Conservation (phyloP, 2,329 filamentous ascomycete species). For the Tolypocladium cylindrosporum region DNA sequence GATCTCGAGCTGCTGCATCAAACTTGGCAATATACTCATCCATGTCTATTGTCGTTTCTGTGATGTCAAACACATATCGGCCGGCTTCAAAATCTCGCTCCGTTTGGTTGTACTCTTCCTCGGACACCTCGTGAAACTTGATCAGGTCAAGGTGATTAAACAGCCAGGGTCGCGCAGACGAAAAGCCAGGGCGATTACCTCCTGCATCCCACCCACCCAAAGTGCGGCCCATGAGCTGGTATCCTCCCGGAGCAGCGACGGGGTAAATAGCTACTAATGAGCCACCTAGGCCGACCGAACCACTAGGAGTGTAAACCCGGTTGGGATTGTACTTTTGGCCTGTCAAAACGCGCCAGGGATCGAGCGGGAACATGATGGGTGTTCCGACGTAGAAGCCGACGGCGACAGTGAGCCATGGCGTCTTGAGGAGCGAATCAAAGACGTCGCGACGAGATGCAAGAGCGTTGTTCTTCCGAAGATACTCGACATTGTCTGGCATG, state of each 20-base stretch:
- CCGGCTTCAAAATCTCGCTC: slow-evolving; percentile 18
- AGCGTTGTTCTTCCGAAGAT: too few relatives aligned
- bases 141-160: slow-evolving; percentile 24
- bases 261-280: slow-evolving; percentile 25
- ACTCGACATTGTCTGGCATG: too few relatives aligned
- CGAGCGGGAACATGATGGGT: slow-evolving; percentile 17
- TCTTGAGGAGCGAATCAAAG: too few relatives aligned
- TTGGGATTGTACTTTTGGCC: slow-evolving; percentile 23
- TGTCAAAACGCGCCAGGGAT: slow-evolving; percentile 12
- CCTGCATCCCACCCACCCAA: slow-evolving; percentile 24
- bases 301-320: slow-evolving; percentile 22
- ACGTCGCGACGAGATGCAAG: too few relatives aligned
- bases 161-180: slow-evolving; percentile 21
- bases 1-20: too few relatives aligned
- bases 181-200: slow-evolving; percentile 19
- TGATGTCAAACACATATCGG: slow-evolving; percentile 20
- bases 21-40: too few relatives aligned
- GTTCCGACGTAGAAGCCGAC: slow-evolving; percentile 26
- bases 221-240: slow-evolving; percentile 22
- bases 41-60: too few relatives aligned
- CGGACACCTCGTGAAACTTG: slow-evolving; percentile 21
- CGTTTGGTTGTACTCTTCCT: slow-evolving; percentile 19
- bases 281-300: slow-evolving; percentile 26
- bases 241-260: slow-evolving; percentile 27
- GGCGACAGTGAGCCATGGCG: too few relatives aligned